Evolutionary conservation across 352 stramenopile species (phyloP).

Genomic region (Phytophthora constricta): DNA sequence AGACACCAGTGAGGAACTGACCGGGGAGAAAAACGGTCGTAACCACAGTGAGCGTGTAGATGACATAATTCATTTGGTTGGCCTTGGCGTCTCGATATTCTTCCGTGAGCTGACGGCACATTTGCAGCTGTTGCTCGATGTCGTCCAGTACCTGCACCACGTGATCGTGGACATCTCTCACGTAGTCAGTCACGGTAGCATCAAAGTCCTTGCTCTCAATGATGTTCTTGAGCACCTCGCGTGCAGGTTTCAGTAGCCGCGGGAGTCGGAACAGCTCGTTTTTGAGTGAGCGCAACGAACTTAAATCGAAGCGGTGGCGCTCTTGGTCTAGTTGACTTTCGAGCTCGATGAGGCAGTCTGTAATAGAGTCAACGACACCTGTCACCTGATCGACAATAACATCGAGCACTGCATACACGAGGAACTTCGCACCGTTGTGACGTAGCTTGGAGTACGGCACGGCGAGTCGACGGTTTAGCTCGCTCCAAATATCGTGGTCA

Average conservation of each 20-base stretch:
- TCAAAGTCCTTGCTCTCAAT: conserved; percentile 87
- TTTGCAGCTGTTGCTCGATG: conserved; percentile 84
- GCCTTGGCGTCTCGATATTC: conserved; percentile 85
- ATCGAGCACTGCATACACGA: conserved; percentile 88
- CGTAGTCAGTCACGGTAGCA: conserved; percentile 76
- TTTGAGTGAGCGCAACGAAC: conserved; percentile 68
- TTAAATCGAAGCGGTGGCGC: conserved; percentile 82
- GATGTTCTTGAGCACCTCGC: conserved; percentile 85
- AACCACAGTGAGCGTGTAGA: conserved; percentile 91
- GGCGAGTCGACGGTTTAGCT: conserved; percentile 74
- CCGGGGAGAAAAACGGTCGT: conserved; percentile 89
- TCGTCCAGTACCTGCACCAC: conserved; percentile 81
- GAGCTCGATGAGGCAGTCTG: conserved; percentile 78
- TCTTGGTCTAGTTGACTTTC: conserved; percentile 73
- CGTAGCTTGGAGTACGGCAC: conserved; percentile 90
- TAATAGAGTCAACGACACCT: conserved; percentile 77
- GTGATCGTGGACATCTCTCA: conserved; percentile 89
- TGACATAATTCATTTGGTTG: conserved; percentile 90
- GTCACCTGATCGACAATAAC: conserved; percentile 89
- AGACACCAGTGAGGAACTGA: conserved; percentile 90
- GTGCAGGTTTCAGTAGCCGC: conserved; percentile 77
- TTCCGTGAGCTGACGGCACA: conserved; percentile 79
- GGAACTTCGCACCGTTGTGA: conserved; percentile 89
- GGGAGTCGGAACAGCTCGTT: conserved; percentile 83
- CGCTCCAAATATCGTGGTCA: conserved; percentile 71